Conservation (phyloP, 768 basidiomycete species). For the Lentinula guzmanii region DNA sequence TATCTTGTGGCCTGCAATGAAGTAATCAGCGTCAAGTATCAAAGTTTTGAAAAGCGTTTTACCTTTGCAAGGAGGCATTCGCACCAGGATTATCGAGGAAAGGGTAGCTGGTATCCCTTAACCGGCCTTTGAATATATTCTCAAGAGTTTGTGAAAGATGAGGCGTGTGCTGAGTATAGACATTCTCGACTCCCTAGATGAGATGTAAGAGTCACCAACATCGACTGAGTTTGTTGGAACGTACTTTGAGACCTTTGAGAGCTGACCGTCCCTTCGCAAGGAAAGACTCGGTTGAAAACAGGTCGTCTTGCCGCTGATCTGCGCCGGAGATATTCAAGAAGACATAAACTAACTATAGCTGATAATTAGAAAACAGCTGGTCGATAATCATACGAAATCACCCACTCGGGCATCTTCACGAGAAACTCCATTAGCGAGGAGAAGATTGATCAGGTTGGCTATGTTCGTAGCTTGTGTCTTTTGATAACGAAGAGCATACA, state of each 20-base stretch:
- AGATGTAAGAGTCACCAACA: not conserved
- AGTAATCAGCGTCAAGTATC: not conserved
- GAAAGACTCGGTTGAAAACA: conserved; percentile 93
- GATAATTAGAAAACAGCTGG: conserved; percentile 9
- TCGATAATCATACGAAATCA: conserved; percentile 3
- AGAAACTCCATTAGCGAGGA: conserved; percentile 70
- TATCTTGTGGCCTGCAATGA: conserved; percentile 75
- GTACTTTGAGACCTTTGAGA: conserved; percentile 88
- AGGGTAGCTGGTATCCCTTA: conserved; percentile 87
- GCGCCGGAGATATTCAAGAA: conserved; percentile 89
- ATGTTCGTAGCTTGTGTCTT: conserved; percentile 83
- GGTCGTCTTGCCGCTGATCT: conserved; percentile 94
- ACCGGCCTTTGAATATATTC: conserved; percentile 74
- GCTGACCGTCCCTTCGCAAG: conserved; percentile 93
- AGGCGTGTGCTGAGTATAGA: conserved; percentile 96
- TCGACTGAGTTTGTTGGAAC: conserved; percentile 5
- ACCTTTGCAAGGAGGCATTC: conserved; percentile 72
- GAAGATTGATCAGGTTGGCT: conserved; percentile 65
- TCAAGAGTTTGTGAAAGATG: conserved; percentile 92
- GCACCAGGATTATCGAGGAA: conserved; percentile 67
- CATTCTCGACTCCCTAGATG: conserved; percentile 93
- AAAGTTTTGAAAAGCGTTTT: conserved; percentile 9
- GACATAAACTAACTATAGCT: conserved; percentile 79
- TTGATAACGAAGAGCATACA: conserved; percentile 94
- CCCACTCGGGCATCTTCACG: conserved; percentile 70